Percentiles rank a stretch among this genome's conserved stretches.
These are phyloP conservation scores for Adenanthera pavonina DNA, from an alignment of 306 rosid genomes.

Conservation along the genomic window DNA sequence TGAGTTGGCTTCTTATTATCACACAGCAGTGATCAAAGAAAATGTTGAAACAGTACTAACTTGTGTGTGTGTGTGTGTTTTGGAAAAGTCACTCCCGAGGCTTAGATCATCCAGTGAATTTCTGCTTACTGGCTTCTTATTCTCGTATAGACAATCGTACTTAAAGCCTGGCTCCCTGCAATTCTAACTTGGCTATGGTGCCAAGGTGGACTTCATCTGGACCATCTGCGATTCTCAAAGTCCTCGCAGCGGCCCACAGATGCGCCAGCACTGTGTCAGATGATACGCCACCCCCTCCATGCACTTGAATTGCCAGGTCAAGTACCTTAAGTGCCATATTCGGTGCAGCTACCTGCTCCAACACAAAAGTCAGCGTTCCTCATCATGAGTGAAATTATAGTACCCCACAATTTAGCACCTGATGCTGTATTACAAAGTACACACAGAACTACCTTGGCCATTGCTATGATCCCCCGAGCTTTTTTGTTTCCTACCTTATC, in stretches of 20 bases:
- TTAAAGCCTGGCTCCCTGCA: constrained; percentile 78
- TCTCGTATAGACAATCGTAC: not conserved
- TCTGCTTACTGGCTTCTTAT: not conserved
- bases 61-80: not conserved
- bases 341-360: constrained; percentile 87
- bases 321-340: constrained; percentile 87
- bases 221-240: constrained; percentile 93
- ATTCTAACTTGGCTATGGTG: constrained; percentile 90
- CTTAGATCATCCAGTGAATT: not conserved
- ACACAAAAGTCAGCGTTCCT: constrained; percentile 28
- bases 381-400: constrained; percentile 24
- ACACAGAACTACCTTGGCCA: constrained; percentile 78
- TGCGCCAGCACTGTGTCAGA: constrained; percentile 90
- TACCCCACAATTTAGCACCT: not conserved
- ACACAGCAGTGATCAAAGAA: not conserved
- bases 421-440: not conserved
- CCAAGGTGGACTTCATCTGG: constrained; percentile 98
- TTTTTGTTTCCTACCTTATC: constrained; percentile 85
- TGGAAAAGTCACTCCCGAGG: not conserved
- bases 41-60: not conserved
- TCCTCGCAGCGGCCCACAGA: constrained; percentile 91
- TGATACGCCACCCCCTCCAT: constrained; percentile 88
- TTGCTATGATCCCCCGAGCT: constrained; percentile 89
- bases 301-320: constrained; percentile 98
- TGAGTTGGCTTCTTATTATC: not conserved